Percentiles rank a stretch among this genome's conserved stretches.
Evolutionary conservation across 2,329 filamentous ascomycete genomes (phyloP).

Genomic region (Rhynchosporium agropyri): DNA sequence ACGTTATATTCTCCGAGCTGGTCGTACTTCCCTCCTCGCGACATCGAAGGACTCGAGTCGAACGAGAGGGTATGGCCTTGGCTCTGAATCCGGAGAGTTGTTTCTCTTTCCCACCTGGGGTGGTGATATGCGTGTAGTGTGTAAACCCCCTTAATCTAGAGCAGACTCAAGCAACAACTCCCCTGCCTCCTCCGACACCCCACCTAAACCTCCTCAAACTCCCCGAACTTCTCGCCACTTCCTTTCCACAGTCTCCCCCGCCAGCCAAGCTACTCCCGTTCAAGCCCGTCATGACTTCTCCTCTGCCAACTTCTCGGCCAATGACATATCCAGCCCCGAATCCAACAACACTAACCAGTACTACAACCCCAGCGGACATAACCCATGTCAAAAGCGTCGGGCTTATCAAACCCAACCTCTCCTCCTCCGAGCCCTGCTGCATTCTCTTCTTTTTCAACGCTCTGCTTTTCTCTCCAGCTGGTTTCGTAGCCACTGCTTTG

Average conservation of each 20-base stretch:
- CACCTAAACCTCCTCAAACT: slow-evolving; percentile 39
- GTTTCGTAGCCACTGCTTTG: slow-evolving; percentile 41
- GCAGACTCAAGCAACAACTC: slow-evolving; percentile 32
- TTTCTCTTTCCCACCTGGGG: not conserved
- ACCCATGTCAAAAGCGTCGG: slow-evolving; percentile 66
- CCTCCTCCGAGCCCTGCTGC: slow-evolving; percentile 40
- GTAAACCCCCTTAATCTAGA: not conserved
- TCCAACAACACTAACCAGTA: slow-evolving; percentile 68
- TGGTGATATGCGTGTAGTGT: not conserved
- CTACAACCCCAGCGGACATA: slow-evolving; percentile 67
- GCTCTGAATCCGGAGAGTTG: too few species aligned
- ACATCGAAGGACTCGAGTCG: too few species aligned
- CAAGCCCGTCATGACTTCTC: slow-evolving; percentile 49
- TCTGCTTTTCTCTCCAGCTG: slow-evolving; percentile 39
- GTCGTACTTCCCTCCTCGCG: too few species aligned
- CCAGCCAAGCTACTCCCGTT: slow-evolving; percentile 30
- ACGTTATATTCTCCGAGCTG: too few species aligned
- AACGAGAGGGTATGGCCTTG: too few species aligned
- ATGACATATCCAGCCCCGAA: slow-evolving; percentile 72
- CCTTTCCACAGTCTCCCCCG: slow-evolving; percentile 36
- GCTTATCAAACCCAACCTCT: slow-evolving; percentile 49
- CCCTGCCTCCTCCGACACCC: slow-evolving; percentile 37
- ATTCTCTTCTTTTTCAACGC: slow-evolving; percentile 55
- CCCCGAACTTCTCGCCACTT: slow-evolving; percentile 33
- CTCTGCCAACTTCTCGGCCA: slow-evolving; percentile 65